Evolutionary conservation across 148 eudicot species (phyloP).

Genomic region (Fagopyrum homotropicum): DNA sequence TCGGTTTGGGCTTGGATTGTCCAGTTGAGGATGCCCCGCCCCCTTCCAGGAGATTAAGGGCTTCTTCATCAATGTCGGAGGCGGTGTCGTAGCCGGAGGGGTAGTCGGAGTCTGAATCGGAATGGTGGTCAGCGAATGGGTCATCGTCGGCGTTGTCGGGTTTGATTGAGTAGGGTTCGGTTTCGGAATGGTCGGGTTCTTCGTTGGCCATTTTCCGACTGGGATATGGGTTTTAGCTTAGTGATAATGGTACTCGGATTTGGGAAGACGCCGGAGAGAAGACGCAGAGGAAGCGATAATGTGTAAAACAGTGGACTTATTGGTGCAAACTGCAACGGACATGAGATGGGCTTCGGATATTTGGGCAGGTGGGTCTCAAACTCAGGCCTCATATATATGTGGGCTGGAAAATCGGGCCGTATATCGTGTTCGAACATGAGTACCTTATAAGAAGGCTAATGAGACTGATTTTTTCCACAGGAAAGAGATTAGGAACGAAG

Average conservation of each 20-base stretch:
- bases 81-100: constrained; percentile 7
- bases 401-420: no score
- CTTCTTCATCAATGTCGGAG: constrained; percentile 13
- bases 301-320: background rate
- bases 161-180: background rate
- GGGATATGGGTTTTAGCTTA: constrained; percentile 1
- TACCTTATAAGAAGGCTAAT: no score
- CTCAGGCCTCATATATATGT: no score
- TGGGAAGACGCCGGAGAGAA: constrained; percentile 5
- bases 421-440: no score
- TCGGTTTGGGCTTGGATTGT: background rate
- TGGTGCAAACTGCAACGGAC: no score
- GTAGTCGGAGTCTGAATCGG: constrained; percentile 13
- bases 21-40: background rate
- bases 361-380: background rate
- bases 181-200: background rate
- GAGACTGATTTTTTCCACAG: no score
- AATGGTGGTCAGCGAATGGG: background rate
- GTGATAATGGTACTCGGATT: background rate
- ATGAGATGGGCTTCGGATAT: background rate
- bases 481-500: no score
- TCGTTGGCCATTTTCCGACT: constrained; percentile 4
- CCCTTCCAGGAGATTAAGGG: constrained; percentile 3
- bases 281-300: background rate
- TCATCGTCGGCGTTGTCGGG: background rate